phyloP scores from a whole-genome alignment of 805 yeast species.

The Kluyveromyces dobzhanskii region DNA sequence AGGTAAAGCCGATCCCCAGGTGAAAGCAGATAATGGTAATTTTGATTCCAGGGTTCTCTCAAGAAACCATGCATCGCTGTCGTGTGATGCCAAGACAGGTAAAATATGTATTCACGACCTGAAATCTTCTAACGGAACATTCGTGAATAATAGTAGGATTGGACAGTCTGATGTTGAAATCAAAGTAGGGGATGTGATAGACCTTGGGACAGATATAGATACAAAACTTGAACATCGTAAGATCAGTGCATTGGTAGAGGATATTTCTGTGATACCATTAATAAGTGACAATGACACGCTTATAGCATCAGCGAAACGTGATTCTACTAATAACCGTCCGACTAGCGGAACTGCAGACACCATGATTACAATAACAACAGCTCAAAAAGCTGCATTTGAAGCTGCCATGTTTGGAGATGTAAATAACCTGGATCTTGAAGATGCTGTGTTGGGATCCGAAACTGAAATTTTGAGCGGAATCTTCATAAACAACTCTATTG shows the following conservation, averaged over 20 bases:
- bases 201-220: constrained; percentile 82
- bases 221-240: constrained; percentile 66
- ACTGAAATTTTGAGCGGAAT: constrained; percentile 46
- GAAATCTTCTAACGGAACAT: constrained; percentile 92
- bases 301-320: not conserved
- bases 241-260: constrained; percentile 76
- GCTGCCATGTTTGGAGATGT: constrained; percentile 58
- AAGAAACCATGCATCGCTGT: constrained; percentile 88
- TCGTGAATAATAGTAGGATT: constrained; percentile 68
- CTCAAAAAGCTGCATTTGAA: constrained; percentile 37
- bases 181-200: constrained; percentile 77
- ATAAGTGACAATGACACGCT: constrained; percentile 19
- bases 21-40: constrained; percentile 72
- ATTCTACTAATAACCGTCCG: not conserved
- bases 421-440: constrained; percentile 39
- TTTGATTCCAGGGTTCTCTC: constrained; percentile 91
- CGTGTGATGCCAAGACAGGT: constrained; percentile 56
- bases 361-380: constrained; percentile 12
- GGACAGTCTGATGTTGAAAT: constrained; percentile 50
- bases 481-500: constrained; percentile 50
- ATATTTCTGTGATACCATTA: constrained; percentile 45
- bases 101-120: constrained; percentile 73
- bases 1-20: constrained; percentile 35
- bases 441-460: constrained; percentile 39
- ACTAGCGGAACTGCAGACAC: not conserved